Conservation (phyloP, 169 alveolate species). For the Eimeria praecox region DNA sequence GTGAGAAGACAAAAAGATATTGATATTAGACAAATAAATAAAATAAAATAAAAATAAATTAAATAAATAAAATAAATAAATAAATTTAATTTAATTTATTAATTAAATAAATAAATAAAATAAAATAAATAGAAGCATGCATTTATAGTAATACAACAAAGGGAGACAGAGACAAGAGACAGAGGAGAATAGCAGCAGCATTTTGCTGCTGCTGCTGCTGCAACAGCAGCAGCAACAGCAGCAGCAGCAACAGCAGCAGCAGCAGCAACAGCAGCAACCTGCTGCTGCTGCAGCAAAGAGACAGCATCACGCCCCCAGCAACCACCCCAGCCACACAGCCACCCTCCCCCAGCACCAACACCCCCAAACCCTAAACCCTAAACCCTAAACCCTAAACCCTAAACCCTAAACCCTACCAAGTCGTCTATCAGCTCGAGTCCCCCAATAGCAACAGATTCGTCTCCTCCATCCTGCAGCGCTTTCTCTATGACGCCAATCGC, state of each 20-base stretch:
- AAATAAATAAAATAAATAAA: too few relatives aligned
- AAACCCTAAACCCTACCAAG: constrained; percentile 42
- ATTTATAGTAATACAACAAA: too few relatives aligned
- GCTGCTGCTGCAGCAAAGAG: background rate
- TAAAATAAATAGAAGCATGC: too few relatives aligned
- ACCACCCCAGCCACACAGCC: too few relatives aligned
- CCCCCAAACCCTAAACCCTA: constrained; percentile 37
- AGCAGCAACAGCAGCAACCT: too few relatives aligned
- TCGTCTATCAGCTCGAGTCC: constrained; percentile 71
- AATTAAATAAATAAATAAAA: too few relatives aligned
- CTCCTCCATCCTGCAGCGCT: constrained; percentile 53
- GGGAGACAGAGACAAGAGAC: background rate
- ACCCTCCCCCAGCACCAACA: too few relatives aligned
- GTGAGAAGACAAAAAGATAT: too few relatives aligned
- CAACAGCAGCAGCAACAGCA: constrained; percentile 27
- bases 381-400: constrained; percentile 19
- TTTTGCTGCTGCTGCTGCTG: background rate
- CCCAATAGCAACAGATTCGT: constrained; percentile 33
- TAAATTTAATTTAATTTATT: too few relatives aligned
- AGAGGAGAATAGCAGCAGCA: background rate
- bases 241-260: background rate
- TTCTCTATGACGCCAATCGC: constrained; percentile 11
- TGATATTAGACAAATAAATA: too few relatives aligned
- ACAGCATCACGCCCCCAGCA: background rate
- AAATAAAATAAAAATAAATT: too few relatives aligned